A percentile compares a stretch with the other conserved stretches of the same genome.
These are phyloP conservation scores for Verticillium tricorpus DNA, from an alignment of 2,329 filamentous ascomycete species.

Conservation along the genomic window DNA sequence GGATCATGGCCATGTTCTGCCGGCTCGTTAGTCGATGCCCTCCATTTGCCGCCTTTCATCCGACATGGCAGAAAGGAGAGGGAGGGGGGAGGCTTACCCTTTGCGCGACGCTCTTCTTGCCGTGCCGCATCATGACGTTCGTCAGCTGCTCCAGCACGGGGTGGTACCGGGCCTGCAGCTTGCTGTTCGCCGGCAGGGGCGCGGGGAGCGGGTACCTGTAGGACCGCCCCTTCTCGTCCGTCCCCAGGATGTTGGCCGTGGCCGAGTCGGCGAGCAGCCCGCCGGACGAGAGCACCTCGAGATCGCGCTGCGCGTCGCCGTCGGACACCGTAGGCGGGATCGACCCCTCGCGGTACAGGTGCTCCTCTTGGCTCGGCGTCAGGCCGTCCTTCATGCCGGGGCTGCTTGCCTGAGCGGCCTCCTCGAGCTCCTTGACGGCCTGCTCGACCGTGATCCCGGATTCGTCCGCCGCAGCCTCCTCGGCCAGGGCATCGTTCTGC, in stretches of 20 bases:
- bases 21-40: neutral
- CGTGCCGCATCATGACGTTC: slow-evolving; percentile 84
- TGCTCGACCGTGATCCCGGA: slow-evolving; percentile 1
- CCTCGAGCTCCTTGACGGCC: slow-evolving; percentile 7
- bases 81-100: slow-evolving; percentile 51
- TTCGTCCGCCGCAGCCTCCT: slow-evolving; percentile 7
- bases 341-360: slow-evolving; percentile 36
- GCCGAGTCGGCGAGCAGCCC: slow-evolving; percentile 20
- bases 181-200: slow-evolving; percentile 55
- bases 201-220: slow-evolving; percentile 74
- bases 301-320: slow-evolving; percentile 16
- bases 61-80: too few relatives aligned
- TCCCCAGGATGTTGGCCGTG: neutral
- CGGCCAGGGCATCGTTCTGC: slow-evolving; percentile 5
- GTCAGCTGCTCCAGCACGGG: slow-evolving; percentile 82
- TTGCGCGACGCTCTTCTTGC: slow-evolving; percentile 87
- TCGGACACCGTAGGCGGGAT: slow-evolving; percentile 27
- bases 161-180: slow-evolving; percentile 80
- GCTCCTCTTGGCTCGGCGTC: slow-evolving; percentile 37
- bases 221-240: neutral
- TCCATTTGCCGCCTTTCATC: neutral
- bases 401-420: slow-evolving; percentile 1
- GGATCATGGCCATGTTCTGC: slow-evolving; percentile 79
- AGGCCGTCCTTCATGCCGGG: slow-evolving; percentile 24
- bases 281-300: slow-evolving; percentile 27